Evolutionary conservation across 2,329 filamentous ascomycete genomes (phyloP).

Genomic region (Sporothrix brasiliensis): DNA sequence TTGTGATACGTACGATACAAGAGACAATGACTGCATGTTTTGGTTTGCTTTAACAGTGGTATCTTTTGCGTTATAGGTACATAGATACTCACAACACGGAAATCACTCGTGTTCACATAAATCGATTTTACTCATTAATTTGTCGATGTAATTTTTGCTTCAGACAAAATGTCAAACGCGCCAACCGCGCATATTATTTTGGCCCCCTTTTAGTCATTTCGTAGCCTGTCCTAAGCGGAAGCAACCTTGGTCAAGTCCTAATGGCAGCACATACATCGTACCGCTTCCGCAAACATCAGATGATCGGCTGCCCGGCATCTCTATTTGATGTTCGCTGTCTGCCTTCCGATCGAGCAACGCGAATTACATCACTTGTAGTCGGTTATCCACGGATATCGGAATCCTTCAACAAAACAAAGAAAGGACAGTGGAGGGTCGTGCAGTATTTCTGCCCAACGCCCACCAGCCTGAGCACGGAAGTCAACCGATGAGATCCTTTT

Average conservation of each 20-base stretch:
- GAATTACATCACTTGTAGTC: not conserved
- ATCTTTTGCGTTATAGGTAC: not conserved
- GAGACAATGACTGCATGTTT: not conserved
- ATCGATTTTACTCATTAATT: not conserved
- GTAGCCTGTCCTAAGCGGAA: not conserved
- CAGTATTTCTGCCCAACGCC: slow-evolving; percentile 8
- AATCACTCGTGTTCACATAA: not conserved
- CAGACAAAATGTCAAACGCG: not conserved
- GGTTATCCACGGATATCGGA: slow-evolving; percentile 6
- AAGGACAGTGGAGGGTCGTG: not conserved
- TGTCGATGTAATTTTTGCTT: too few relatives aligned
- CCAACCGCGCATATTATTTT: not conserved
- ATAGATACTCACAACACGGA: not conserved
- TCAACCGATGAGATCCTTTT: not conserved
- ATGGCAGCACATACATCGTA: not conserved
- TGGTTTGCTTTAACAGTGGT: not conserved
- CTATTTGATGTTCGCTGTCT: not conserved
- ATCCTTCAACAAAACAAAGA: not conserved
- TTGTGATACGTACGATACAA: slow-evolving; percentile 36
- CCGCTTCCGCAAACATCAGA: not conserved
- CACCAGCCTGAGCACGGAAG: too few relatives aligned
- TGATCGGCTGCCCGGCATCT: not conserved
- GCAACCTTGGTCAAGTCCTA: not conserved
- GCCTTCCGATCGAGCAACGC: not conserved
- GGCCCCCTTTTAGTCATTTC: not conserved